Percentiles rank a stretch among this genome's conserved stretches.
phyloP scores from a whole-genome alignment of 2,329 filamentous ascomycete species.

The Fusarium pseudocircinatum region DNA sequence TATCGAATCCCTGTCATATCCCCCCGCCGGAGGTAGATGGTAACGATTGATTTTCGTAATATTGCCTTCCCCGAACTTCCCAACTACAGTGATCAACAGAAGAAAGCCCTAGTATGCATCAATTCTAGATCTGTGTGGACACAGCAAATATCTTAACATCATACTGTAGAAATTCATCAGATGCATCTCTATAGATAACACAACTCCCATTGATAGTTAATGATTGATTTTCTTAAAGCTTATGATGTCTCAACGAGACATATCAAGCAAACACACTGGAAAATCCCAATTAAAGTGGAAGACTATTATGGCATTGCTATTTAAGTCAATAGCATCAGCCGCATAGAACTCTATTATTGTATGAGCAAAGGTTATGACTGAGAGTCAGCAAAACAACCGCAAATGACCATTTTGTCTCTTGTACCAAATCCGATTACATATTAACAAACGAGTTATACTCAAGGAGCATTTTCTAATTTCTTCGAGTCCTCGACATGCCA shows the following conservation, averaged over 20 bases:
- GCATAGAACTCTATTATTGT: not conserved
- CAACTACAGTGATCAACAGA: not conserved
- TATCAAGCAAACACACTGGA: too few species aligned
- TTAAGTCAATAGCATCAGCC: not conserved
- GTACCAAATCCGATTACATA: accelerated
- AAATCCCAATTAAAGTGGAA: too few species aligned
- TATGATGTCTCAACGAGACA: too few species aligned
- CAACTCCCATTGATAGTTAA: not conserved
- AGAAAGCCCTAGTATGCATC: not conserved
- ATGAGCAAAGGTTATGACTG: accelerated
- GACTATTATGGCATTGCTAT: not conserved
- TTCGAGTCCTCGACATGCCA: not conserved
- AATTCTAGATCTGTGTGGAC: not conserved
- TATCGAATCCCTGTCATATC: not conserved
- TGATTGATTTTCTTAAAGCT: too few species aligned
- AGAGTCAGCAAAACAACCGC: not conserved
- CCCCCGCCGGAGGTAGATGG: not conserved
- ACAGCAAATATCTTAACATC: accelerated
- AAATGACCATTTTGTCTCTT: not conserved
- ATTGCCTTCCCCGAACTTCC: not conserved
- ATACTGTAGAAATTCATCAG: not conserved
- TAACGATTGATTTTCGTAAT: not conserved
- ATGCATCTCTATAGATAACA: not conserved
- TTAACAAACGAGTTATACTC: not conserved
- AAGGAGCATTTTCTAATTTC: not conserved